Evolutionary conservation across 257 asterid species (phyloP).

Genomic region (Petunia secreta): DNA sequence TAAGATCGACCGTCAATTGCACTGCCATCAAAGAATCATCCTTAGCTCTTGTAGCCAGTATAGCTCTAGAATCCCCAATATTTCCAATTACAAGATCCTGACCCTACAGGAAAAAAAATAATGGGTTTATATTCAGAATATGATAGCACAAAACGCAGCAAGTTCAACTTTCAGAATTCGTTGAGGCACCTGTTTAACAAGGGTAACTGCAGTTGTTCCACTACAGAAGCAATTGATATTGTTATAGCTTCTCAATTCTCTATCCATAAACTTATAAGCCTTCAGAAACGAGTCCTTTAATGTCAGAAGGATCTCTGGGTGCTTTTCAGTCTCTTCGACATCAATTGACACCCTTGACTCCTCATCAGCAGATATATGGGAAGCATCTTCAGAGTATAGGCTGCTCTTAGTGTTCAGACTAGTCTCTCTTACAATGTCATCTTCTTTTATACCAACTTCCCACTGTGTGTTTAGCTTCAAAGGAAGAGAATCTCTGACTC

Average conservation of each 20-base stretch:
- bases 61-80: slow-evolving; percentile 28
- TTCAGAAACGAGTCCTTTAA: slow-evolving; percentile 19
- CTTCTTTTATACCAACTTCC: background rate
- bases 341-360: background rate
- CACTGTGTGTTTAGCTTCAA: background rate
- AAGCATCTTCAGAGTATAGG: background rate
- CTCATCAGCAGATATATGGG: background rate
- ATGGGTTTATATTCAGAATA: background rate
- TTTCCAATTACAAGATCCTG: slow-evolving; percentile 21
- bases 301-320: background rate
- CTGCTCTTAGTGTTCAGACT: background rate
- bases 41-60: slow-evolving; percentile 1
- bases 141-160: background rate
- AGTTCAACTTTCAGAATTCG: background rate
- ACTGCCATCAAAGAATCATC: slow-evolving; percentile 23
- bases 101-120: background rate
- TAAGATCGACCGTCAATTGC: slow-evolving; percentile 26
- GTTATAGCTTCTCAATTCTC: slow-evolving; percentile 17
- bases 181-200: slow-evolving; percentile 25
- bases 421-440: background rate
- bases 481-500: slow-evolving; percentile 24
- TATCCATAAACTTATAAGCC: slow-evolving; percentile 16
- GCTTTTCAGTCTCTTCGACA: slow-evolving; percentile 21
- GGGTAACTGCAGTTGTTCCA: slow-evolving; percentile 23
- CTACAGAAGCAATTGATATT: slow-evolving; percentile 16